Evolutionary conservation across 352 stramenopile genomes (phyloP), one percentile per base, ranked within the genome.

Genomic region (Globisporangium cylindrosporum): DNA sequence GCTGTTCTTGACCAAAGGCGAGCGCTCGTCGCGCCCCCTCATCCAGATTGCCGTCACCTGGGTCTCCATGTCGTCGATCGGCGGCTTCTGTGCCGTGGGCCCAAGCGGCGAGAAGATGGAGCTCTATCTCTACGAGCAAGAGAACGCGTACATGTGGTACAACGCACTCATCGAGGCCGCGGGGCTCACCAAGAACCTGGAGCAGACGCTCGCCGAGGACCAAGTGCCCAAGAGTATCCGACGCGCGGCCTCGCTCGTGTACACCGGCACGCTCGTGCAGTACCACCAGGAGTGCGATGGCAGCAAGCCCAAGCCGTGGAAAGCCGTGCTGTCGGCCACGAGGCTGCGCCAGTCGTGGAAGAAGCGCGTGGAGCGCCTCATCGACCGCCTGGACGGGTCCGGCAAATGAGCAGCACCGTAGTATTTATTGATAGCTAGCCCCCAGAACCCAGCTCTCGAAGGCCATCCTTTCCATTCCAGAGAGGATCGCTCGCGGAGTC

Each of bases 71-170:
- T 84, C 79, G 43, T 71, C 75, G 22, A 80, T 84, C 54, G 79
- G 82, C 32, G 76, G 76, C 54, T 73, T 93, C 53, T 71, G 77
- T 46, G 75, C 82, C 25, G 75, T 76, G 15, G 85, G 79, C 8
- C 78, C 81, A 0, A 78, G 78, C 38, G 80, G 82, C 41, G 85
- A 91, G 69, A 81, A 69, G 61, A 91, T 93, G 85, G 85, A 93
- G 70, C 76, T 93, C 51, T 90, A 87, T 67, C 66, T 84, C 25
- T 93, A 93, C 73, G 81, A 91, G 48, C 77, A 79, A 25, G 69
- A 82, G 1, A 74, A 80, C 14, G 78, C 75, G 27, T 66, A 69
- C 70, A 69, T 80, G 25, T 93, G 84, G 82, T 79, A 87, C 64
- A 84, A 91, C 72, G 78, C 82, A 59, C 78, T 93, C 54, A 77